phyloP scores from a whole-genome alignment of 352 stramenopile genomes.

The Globisporangium acanthophoron region DNA sequence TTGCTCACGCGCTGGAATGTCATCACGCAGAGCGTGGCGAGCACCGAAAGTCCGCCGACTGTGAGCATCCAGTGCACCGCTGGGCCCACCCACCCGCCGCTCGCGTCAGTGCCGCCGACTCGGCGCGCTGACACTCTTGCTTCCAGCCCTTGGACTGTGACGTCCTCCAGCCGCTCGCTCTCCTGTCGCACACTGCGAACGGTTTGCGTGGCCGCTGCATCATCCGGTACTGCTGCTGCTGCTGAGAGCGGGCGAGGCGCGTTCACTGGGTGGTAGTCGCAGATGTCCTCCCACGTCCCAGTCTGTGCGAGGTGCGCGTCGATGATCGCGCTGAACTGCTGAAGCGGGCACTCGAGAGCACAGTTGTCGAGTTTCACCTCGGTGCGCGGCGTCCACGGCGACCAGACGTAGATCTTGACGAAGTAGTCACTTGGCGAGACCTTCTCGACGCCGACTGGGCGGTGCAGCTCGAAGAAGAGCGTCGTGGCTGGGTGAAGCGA shows the following conservation, averaged over 20 bases:
- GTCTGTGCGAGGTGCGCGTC: constrained; percentile 47
- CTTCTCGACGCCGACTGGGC: constrained; percentile 5
- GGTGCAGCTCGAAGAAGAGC: constrained; percentile 72
- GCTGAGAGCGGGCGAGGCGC: constrained; percentile 1
- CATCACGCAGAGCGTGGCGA: constrained; percentile 8
- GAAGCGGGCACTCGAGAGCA: constrained; percentile 46
- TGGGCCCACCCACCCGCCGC: background rate
- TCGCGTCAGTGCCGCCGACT: too few species aligned
- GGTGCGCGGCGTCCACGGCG: constrained; percentile 41
- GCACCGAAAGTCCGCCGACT: constrained; percentile 7
- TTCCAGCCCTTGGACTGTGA: background rate
- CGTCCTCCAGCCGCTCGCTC: background rate
- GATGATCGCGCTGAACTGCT: constrained; percentile 53
- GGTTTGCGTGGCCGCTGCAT: background rate
- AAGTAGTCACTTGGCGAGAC: constrained; percentile 25
- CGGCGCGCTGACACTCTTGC: background rate
- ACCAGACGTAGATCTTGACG: constrained; percentile 69
- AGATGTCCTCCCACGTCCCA: constrained; percentile 69
- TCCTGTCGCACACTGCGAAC: background rate
- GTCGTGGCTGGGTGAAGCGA: constrained; percentile 62
- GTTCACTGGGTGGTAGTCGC: constrained; percentile 57
- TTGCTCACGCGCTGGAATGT: constrained; percentile 17
- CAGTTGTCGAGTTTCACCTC: constrained; percentile 59
- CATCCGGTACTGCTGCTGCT: background rate
- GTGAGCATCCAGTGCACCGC: constrained; percentile 11